Base-by-base conservation (phyloP, 2,329 filamentous ascomycete genomes). In the Neobulgaria alba region DNA sequence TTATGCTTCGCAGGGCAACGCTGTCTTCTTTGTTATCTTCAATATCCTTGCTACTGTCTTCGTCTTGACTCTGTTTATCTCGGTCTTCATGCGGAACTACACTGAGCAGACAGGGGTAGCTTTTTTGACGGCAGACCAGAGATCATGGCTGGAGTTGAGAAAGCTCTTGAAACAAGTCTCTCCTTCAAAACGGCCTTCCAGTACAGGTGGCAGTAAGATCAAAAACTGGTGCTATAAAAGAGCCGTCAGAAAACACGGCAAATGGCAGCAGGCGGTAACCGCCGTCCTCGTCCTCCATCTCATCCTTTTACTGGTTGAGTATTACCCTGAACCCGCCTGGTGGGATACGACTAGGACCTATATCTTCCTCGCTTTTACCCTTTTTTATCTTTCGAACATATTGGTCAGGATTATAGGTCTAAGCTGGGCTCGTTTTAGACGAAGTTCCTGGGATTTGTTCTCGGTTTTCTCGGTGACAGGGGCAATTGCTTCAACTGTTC, bases 61-160 rank as follows among this genome's bases (percentile, higher is more conserved):
- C 64, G 84, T 98, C 47, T 72, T 98, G 58, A 98, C 92, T 1
- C 69, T 98, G 58, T 98, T 98, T 62, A 93, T 98, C 35, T 96
- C 92, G 42, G 92, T 98, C 46, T 98, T 98, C 62, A 98, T 98
- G 92, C 86, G 92, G 46, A 98, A 95, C 61, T 98, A 98, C 63
- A 98, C 92, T 0, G 92, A 98, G 63, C 89, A 96, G 63, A 98
- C 92, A 0, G 92, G 92, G 1, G 92, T 98, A 32, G 92, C 92
- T 2, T 98, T 90, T 60, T 68, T 98, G 54, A 98, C 92, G 1
- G 83, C 89, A 0, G 92, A 98, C 55, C 92, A 98, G 61, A 81
- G 92, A 53, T 95, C 90, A 0, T 98, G 92, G 92, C 75, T 98
- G 10, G 92, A 98, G 61, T 65, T 98, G 52, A 77, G 92, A 42